Percentiles rank a stretch among this genome's conserved stretches.
Conservation (phyloP, 352 stramenopile genomes). For the Globisporangium cederbergense region DNA sequence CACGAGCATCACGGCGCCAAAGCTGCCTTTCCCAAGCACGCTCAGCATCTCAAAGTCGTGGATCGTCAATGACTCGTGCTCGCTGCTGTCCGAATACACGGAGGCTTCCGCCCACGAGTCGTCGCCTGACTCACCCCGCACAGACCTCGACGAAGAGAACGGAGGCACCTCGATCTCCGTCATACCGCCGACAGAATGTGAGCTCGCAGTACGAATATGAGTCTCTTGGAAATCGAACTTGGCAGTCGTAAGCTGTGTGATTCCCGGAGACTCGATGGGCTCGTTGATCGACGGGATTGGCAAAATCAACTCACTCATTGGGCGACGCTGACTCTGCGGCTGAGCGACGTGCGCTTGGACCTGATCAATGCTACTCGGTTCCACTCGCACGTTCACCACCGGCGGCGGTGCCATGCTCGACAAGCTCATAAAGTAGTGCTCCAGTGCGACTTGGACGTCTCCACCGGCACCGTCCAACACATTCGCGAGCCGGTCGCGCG, state of each 20-base stretch:
- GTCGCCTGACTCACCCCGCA: conserved; percentile 17
- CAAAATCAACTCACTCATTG: conserved; percentile 67
- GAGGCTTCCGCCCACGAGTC: conserved; percentile 19
- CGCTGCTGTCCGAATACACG: conserved; percentile 23
- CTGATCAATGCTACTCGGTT: conserved; percentile 15
- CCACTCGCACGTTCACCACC: neutral
- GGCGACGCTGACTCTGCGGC: conserved; percentile 38
- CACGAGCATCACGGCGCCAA: conserved; percentile 87
- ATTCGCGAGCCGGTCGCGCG: conserved; percentile 62
- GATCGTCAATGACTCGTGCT: conserved; percentile 72
- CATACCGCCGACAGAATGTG: neutral
- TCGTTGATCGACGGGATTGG: conserved; percentile 49
- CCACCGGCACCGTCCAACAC: conserved; percentile 79
- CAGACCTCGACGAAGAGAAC: conserved; percentile 3
- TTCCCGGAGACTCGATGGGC: conserved; percentile 18
- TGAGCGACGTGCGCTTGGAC: conserved; percentile 32
- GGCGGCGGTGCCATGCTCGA: conserved; percentile 23
- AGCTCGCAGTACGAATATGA: neutral
- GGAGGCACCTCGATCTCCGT: conserved; percentile 3
- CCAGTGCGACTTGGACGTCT: conserved; percentile 79
- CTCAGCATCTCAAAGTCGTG: conserved; percentile 91
- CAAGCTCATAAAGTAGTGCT: conserved; percentile 89
- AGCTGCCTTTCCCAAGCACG: conserved; percentile 83
- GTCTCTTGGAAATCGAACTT: conserved; percentile 18
- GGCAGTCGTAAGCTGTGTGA: conserved; percentile 14